A percentile compares a stretch with the other conserved stretches of the same genome.
These are phyloP conservation scores for Lactarius evosmus DNA, from an alignment of 768 basidiomycete species.

Conservation along the genomic window DNA sequence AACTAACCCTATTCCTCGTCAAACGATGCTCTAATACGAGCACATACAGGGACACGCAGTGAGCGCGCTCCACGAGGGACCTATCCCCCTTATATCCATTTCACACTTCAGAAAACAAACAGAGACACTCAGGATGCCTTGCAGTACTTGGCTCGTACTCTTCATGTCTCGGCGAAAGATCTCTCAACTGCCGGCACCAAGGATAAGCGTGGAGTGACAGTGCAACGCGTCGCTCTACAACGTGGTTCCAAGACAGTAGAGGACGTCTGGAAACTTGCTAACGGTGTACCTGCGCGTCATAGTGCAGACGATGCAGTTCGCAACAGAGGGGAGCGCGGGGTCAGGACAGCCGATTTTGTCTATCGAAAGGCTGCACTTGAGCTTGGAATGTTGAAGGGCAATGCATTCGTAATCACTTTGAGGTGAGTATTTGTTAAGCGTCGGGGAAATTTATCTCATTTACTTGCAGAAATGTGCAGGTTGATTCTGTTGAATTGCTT, in stretches of 20 bases:
- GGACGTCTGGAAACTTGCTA: slow-evolving; percentile 80
- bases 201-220: slow-evolving; percentile 96
- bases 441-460: slow-evolving; percentile 4
- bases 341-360: slow-evolving; percentile 82
- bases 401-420: slow-evolving; percentile 91
- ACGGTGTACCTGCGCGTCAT: slow-evolving; percentile 59
- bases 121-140: slow-evolving; percentile 96
- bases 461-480: slow-evolving; percentile 71
- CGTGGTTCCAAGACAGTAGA: slow-evolving; percentile 75
- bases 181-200: slow-evolving; percentile 93
- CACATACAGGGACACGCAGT: slow-evolving; percentile 32
- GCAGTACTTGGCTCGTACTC: slow-evolving; percentile 66
- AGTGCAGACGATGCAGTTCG: slow-evolving; percentile 54
- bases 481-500: slow-evolving; percentile 66
- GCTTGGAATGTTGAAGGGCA: slow-evolving; percentile 95
- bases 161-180: slow-evolving; percentile 78
- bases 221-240: slow-evolving; percentile 82
- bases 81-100: slow-evolving; percentile 89
- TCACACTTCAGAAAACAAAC: slow-evolving; percentile 96
- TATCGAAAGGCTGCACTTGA: slow-evolving; percentile 83
- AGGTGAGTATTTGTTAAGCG: slow-evolving; percentile 51
- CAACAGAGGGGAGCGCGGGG: slow-evolving; percentile 83
- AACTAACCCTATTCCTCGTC: not conserved
- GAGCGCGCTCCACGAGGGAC: slow-evolving; percentile 55
- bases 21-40: not conserved